Evolutionary conservation across 352 stramenopile species (phyloP).

Genomic region (Globisporangium camurandrum): DNA sequence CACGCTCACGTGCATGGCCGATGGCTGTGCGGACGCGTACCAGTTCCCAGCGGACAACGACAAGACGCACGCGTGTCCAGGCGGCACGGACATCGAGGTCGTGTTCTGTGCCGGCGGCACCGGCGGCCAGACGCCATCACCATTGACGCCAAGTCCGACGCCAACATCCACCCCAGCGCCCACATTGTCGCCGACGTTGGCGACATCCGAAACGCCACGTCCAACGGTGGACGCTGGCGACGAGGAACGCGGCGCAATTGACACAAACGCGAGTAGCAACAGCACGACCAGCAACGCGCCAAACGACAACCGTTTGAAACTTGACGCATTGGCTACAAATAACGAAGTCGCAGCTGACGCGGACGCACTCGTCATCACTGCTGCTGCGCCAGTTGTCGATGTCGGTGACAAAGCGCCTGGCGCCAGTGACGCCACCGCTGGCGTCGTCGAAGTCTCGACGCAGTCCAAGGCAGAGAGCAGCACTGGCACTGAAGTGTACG

Average conservation of each 20-base stretch:
- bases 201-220: too few relatives aligned
- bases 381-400: too few relatives aligned
- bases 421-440: neutral
- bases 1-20: conserved; percentile 18
- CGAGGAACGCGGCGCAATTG: neutral
- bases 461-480: conserved; percentile 5
- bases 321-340: too few relatives aligned
- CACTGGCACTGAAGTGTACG: conserved; percentile 21
- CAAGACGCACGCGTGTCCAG: conserved; percentile 19
- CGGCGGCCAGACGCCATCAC: neutral
- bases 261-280: neutral
- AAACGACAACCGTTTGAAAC: neutral
- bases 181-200: neutral
- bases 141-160: neutral
- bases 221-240: neutral
- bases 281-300: neutral
- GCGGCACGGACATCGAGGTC: conserved; percentile 23
- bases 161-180: neutral
- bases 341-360: too few relatives aligned
- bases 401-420: neutral
- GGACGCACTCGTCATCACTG: too few relatives aligned
- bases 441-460: conserved; percentile 22
- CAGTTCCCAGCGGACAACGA: conserved; percentile 20
- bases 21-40: conserved; percentile 19
- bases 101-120: conserved; percentile 24